Conservation (phyloP, 257 asterid species). For the Henckelia pumila region DNA sequence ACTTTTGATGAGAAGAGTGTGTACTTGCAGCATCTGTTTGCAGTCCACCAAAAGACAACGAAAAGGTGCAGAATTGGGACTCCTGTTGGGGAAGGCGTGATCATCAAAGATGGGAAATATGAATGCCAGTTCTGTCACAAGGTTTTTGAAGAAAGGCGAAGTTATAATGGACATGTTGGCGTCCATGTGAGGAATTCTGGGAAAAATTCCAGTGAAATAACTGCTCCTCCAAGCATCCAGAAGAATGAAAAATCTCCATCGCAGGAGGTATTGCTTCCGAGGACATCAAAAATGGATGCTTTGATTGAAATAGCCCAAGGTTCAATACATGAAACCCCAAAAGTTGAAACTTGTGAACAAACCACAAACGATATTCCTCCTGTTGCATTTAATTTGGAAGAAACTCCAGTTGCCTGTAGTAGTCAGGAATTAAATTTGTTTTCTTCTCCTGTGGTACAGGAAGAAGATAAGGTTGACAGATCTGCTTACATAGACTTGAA, state of each 20-base stretch:
- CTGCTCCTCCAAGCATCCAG: conserved; percentile 31
- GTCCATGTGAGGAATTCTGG: conserved; percentile 74
- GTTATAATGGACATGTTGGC: conserved; percentile 87
- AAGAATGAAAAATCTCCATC: conserved; percentile 37
- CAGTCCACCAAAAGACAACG: conserved; percentile 79
- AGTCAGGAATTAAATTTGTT: conserved; percentile 30
- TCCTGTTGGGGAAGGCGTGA: conserved; percentile 75
- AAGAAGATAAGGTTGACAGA: conserved; percentile 36
- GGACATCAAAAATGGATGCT: conserved; percentile 53
- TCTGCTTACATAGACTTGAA: conserved; percentile 32
- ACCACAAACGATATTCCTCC: conserved; percentile 32
- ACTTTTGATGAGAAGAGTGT: conserved; percentile 63
- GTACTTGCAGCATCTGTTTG: conserved; percentile 80
- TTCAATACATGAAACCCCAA: conserved; percentile 38
- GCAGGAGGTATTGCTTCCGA: conserved; percentile 34
- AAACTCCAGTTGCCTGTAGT: conserved; percentile 34
- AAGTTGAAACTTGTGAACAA: conserved; percentile 33
- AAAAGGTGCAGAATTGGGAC: conserved; percentile 70
- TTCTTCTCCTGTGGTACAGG: conserved; percentile 34
- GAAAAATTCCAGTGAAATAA: conserved; percentile 43
- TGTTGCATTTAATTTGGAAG: conserved; percentile 39
- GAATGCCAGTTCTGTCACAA: conserved; percentile 96
- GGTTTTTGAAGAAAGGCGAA: conserved; percentile 73
- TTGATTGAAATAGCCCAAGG: conserved; percentile 53
- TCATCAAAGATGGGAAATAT: conserved; percentile 74